A percentile compares a stretch with the other conserved stretches of the same genome.
These are phyloP conservation scores for Fagopyrum tataricum DNA, from an alignment of 148 eudicot species.

Conservation along the genomic window DNA sequence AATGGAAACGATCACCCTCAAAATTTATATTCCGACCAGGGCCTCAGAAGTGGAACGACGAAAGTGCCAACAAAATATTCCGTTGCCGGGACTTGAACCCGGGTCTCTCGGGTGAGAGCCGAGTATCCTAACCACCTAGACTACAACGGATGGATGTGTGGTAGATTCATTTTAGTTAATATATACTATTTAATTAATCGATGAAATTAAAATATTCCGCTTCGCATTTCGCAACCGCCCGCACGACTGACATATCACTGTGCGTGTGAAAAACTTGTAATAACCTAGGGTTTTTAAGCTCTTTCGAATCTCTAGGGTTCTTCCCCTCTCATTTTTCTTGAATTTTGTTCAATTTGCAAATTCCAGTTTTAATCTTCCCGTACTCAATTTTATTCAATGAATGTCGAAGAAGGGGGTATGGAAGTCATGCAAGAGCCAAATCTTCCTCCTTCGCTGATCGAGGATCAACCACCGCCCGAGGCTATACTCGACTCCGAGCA, in stretches of 20 bases:
- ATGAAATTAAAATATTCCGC: not conserved
- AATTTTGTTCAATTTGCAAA: not conserved
- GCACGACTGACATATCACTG: not conserved
- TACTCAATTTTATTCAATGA: slow-evolving; percentile 18
- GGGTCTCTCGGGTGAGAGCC: slow-evolving; percentile 99
- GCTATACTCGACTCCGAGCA: not conserved
- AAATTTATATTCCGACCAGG: too few species aligned
- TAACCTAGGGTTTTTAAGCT: slow-evolving; percentile 8
- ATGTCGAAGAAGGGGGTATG: slow-evolving; percentile 30
- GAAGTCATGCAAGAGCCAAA: slow-evolving; percentile 7
- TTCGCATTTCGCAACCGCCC: not conserved
- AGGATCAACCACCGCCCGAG: slow-evolving; percentile 13
- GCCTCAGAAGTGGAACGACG: too few species aligned
- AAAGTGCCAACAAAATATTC: slow-evolving; percentile 18
- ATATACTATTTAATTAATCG: too few species aligned
- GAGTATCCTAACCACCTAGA: slow-evolving; percentile 99
- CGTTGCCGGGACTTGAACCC: slow-evolving; percentile 99
- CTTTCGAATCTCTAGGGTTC: slow-evolving; percentile 3
- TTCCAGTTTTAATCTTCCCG: not conserved
- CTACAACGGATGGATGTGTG: slow-evolving; percentile 64
- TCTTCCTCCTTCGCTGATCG: slow-evolving; percentile 5
- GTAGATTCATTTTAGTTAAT: too few species aligned
- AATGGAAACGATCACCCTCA: too few species aligned
- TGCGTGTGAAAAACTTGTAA: slow-evolving; percentile 5
- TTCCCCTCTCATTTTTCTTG: not conserved